phyloP scores from a whole-genome alignment of 169 alveolate genomes.

The Plasmodium malariae region DNA sequence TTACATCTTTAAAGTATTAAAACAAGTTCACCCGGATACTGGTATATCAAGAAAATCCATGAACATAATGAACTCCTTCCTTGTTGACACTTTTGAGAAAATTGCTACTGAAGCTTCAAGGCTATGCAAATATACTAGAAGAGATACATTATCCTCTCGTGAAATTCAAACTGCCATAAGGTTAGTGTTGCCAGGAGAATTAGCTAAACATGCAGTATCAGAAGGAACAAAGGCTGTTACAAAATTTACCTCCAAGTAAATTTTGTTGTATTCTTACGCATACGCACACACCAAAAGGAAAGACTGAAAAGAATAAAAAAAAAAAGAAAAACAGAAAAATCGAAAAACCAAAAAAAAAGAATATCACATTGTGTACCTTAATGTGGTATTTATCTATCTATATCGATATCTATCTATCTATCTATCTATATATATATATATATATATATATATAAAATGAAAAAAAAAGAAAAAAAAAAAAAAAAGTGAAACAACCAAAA shows the following conservation, averaged over 20 bases:
- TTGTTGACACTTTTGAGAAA: conserved; percentile 96
- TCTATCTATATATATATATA: too few species aligned
- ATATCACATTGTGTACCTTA: background rate
- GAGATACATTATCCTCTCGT: conserved; percentile 96
- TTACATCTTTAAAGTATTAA: conserved; percentile 94
- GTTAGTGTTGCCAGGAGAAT: conserved; percentile 99
- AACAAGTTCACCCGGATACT: conserved; percentile 98
- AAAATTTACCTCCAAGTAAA: conserved; percentile 94
- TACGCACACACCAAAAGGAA: background rate
- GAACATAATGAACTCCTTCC: conserved; percentile 97
- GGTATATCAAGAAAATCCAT: conserved; percentile 97
- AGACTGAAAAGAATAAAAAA: background rate
- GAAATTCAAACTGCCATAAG: conserved; percentile 99
- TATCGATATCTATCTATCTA: too few species aligned
- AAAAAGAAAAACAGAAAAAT: conserved; percentile 13
- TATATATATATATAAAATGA: background rate
- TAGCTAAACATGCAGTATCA: conserved; percentile 99
- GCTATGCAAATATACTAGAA: conserved; percentile 95
- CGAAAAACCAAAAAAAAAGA: background rate
- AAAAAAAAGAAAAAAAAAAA: conserved; percentile 6
- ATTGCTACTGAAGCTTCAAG: conserved; percentile 97
- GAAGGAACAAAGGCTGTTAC: conserved; percentile 99
- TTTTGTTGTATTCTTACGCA: conserved; percentile 26
- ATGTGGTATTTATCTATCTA: too few species aligned
- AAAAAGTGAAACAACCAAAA: conserved; percentile 24